Evolutionary conservation across 2,329 filamentous ascomycete species (phyloP).

Genomic region (Arthrinium puccinioides): DNA sequence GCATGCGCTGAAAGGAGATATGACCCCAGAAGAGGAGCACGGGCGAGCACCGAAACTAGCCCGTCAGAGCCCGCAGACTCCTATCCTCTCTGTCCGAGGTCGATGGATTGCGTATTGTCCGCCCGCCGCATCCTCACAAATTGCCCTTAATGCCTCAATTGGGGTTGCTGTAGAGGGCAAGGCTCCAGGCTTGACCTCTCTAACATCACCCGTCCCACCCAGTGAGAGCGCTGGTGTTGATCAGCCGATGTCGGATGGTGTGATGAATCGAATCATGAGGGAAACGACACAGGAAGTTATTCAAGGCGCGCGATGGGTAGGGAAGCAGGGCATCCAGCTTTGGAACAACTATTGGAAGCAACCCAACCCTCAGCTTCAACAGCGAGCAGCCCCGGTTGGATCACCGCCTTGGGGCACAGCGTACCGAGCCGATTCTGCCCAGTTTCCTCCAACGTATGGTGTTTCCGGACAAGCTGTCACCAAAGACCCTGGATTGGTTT

Average conservation of each 20-base stretch:
- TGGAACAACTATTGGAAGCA: constrained; percentile 79
- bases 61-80: constrained; percentile 44
- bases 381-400: constrained; percentile 33
- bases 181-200: constrained; percentile 48
- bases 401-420: constrained; percentile 40
- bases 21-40: constrained; percentile 38
- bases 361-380: constrained; percentile 34
- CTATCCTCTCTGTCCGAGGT: constrained; percentile 62
- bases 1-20: constrained; percentile 42
- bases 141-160: constrained; percentile 60
- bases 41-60: constrained; percentile 27
- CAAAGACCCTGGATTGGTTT: constrained; percentile 67
- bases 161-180: constrained; percentile 48
- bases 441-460: constrained; percentile 73
- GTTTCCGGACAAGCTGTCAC: constrained; percentile 46
- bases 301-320: constrained; percentile 67
- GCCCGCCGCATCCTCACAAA: constrained; percentile 61
- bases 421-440: constrained; percentile 38
- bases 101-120: constrained; percentile 76
- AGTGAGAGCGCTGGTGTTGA: constrained; percentile 61
- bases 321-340: constrained; percentile 68
- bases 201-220: constrained; percentile 64
- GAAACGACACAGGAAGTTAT: constrained; percentile 75
- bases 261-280: constrained; percentile 70
- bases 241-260: constrained; percentile 61